A percentile compares a stretch with the other conserved stretches of the same genome.
Evolutionary conservation across 371 early-diverging fungal genomes (phyloP).

Genomic region (Mortierella sp.): DNA sequence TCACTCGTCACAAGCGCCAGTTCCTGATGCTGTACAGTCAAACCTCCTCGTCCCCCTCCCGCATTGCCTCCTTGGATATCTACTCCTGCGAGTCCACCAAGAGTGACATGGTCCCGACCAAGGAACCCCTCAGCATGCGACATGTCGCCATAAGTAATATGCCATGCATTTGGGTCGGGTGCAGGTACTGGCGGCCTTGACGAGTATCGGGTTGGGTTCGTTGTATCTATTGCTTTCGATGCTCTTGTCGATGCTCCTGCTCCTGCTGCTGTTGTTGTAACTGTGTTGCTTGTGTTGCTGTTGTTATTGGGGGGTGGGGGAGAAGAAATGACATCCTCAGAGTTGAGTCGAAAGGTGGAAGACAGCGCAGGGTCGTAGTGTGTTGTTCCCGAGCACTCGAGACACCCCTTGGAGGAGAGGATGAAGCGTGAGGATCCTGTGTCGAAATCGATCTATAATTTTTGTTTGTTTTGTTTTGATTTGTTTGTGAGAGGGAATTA

Average conservation of each 20-base stretch:
- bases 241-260: background rate
- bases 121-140: conserved; percentile 69
- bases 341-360: conserved; percentile 55
- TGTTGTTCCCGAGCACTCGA: conserved; percentile 67
- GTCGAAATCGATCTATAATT: conserved; percentile 67
- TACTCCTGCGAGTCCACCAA: conserved; percentile 21
- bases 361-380: conserved; percentile 66
- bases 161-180: conserved; percentile 13
- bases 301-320: background rate
- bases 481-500: background rate
- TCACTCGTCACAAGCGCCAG: conserved; percentile 66
- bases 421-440: conserved; percentile 75
- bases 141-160: conserved; percentile 70
- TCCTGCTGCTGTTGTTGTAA: background rate
- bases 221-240: background rate
- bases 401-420: conserved; percentile 64
- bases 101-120: conserved; percentile 62
- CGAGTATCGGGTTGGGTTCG: background rate
- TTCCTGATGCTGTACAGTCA: conserved; percentile 57
- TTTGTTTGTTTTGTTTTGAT: too few relatives aligned
- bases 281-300: background rate
- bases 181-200: background rate
- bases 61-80: background rate
- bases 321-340: background rate
- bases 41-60: background rate